Evolutionary conservation across 2,329 filamentous ascomycete species (phyloP).

Genomic region (Fusarium mundagurra): DNA sequence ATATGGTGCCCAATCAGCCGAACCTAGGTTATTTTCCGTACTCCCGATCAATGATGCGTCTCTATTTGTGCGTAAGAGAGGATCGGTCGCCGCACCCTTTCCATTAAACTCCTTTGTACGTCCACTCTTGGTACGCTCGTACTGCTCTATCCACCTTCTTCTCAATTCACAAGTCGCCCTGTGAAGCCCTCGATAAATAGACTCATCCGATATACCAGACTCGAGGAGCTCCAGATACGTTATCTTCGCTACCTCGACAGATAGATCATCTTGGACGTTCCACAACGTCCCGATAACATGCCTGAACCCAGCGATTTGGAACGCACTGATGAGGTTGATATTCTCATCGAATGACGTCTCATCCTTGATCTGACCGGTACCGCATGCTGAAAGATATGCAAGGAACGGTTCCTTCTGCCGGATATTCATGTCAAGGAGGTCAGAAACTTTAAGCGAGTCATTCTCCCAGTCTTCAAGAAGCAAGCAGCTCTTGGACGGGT

Average conservation of each 20-base stretch:
- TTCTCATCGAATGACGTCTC: background rate
- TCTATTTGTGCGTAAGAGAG: background rate
- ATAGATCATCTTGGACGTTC: background rate
- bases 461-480: background rate
- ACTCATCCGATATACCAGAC: background rate
- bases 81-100: no score
- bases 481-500: background rate
- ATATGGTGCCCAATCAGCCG: background rate
- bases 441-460: background rate
- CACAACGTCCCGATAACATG: background rate
- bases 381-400: slow-evolving; percentile 3
- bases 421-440: background rate
- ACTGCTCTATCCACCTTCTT: background rate
- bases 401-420: background rate
- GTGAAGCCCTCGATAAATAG: background rate
- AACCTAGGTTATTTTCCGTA: background rate
- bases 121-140: no score
- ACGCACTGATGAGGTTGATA: background rate
- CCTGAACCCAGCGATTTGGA: background rate
- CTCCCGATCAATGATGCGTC: background rate
- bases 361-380: background rate
- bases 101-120: no score
- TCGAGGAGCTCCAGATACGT: background rate
- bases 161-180: background rate
- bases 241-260: background rate